phyloP scores from a whole-genome alignment of 1,139 yeast genomes.

The Scheffersomyces segobiensis region DNA sequence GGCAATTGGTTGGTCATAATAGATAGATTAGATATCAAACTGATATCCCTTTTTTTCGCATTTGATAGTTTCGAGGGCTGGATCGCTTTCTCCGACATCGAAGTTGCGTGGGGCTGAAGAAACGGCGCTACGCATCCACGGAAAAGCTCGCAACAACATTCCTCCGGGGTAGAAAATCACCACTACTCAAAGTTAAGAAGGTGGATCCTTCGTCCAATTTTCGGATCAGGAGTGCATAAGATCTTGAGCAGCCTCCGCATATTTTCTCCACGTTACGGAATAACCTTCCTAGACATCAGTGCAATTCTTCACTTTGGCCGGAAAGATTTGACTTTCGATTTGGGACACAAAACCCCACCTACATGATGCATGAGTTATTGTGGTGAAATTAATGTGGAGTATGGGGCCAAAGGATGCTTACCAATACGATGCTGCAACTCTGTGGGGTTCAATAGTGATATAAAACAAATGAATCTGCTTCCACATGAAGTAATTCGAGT shows the following conservation, averaged over 20 bases:
- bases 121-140: not conserved
- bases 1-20: not conserved
- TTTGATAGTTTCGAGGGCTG: not conserved
- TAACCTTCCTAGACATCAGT: not conserved
- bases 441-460: not conserved
- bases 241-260: not conserved
- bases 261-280: slow-evolving; percentile 1
- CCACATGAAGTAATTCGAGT: not conserved
- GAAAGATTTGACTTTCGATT: not conserved
- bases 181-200: not conserved
- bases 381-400: not conserved
- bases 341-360: not conserved
- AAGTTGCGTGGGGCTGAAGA: not conserved
- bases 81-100: not conserved
- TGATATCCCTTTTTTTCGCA: not conserved
- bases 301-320: not conserved
- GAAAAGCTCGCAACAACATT: not conserved
- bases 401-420: not conserved
- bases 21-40: too few species aligned
- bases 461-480: not conserved
- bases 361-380: not conserved
- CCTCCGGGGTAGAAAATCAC: not conserved
- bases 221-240: not conserved
- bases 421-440: not conserved
- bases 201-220: not conserved